A percentile compares a stretch with the other conserved stretches of the same genome.
These are phyloP conservation scores for Saitozyma sp. DNA, from an alignment of 768 basidiomycete genomes.

Conservation along the genomic window DNA sequence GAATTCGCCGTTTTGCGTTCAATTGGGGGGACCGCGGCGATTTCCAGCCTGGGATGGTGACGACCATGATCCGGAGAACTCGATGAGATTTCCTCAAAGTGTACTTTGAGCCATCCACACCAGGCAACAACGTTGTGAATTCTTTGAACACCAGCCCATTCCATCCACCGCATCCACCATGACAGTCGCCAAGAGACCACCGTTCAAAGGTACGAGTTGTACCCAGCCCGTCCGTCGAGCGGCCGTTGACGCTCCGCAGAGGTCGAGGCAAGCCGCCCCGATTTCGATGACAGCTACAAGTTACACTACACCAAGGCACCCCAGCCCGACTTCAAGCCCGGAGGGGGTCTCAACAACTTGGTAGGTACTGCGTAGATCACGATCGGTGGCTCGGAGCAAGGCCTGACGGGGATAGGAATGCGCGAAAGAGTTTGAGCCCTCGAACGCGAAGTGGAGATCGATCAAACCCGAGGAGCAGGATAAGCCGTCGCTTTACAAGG, in stretches of 20 bases:
- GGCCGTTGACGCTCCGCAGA: conserved; percentile 14
- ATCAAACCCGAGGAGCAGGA: conserved; percentile 19
- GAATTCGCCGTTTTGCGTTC: too few relatives aligned
- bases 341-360: conserved; percentile 29
- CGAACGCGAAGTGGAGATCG: conserved; percentile 11
- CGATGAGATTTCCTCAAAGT: too few relatives aligned
- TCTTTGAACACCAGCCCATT: too few relatives aligned
- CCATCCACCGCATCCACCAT: too few relatives aligned
- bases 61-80: too few relatives aligned
- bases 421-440: conserved; percentile 8
- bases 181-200: background rate
- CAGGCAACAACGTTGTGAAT: too few relatives aligned
- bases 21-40: too few relatives aligned
- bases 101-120: too few relatives aligned
- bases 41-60: too few relatives aligned
- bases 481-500: conserved; percentile 20
- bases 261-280: conserved; percentile 28
- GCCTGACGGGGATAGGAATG: conserved; percentile 2
- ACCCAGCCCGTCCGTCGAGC: background rate
- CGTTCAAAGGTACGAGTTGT: conserved; percentile 1
- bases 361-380: conserved; percentile 7
- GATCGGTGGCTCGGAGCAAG: conserved; percentile 1
- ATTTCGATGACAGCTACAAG: conserved; percentile 15
- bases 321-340: conserved; percentile 26
- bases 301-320: conserved; percentile 20